These are phyloP conservation scores for Platanthera zijinensis DNA, from an alignment of 106 monocot genomes.

Conservation along the genomic window DNA sequence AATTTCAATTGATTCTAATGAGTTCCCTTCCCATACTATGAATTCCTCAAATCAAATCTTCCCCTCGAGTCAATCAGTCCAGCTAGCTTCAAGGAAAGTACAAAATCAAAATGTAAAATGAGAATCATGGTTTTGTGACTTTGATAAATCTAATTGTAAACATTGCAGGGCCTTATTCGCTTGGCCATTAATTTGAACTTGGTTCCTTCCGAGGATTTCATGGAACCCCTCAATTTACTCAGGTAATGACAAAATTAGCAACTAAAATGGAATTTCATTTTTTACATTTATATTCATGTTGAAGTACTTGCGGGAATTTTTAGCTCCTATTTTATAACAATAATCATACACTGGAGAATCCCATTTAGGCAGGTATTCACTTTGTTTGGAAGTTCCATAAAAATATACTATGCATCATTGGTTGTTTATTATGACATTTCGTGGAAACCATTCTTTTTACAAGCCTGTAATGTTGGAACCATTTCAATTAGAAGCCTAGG, in stretches of 20 bases:
- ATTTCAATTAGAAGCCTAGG: no score
- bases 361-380: conserved; percentile 1
- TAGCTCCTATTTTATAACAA: conserved; percentile 9
- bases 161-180: no score
- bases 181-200: conserved; percentile 6
- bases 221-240: conserved; percentile 12
- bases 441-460: no score
- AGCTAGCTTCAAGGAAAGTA: conserved; percentile 14
- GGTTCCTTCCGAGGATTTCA: conserved; percentile 6
- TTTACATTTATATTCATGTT: not conserved
- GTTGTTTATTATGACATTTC: not conserved
- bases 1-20: conserved; percentile 17
- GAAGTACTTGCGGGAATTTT: not conserved
- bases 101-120: not conserved
- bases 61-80: conserved; percentile 33
- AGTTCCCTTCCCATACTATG: conserved; percentile 21
- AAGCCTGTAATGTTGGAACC: no score
- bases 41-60: conserved; percentile 43
- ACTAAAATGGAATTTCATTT: not conserved
- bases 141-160: not conserved
- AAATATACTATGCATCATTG: not conserved
- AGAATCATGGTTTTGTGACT: not conserved
- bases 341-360: conserved; percentile 1
- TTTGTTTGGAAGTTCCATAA: not conserved
- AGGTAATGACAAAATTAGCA: not conserved